Evolutionary conservation across 2,329 filamentous ascomycete genomes (phyloP), one percentile per base, ranked within the genome.

Genomic region (Hymenoscyphus linearis): DNA sequence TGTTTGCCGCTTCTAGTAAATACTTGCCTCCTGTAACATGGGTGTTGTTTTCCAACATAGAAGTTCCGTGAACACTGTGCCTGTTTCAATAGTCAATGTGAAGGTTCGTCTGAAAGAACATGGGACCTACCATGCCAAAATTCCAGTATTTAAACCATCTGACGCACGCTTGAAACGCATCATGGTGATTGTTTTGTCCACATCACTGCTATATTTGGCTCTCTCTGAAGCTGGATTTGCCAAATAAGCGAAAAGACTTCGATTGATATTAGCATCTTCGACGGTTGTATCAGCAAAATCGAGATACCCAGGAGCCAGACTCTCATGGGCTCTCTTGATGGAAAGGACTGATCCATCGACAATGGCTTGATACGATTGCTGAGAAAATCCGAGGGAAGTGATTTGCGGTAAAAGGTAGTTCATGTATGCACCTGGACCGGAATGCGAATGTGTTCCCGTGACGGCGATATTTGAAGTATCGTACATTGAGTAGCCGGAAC

Each of bases 391-490:
- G 60, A 89, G 80, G 69, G 86, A 92, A 0, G 93, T 96, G 65
- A 97, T 87, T 73, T 97, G 93, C 2, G 93, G 93, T 4, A 97
- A 80, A 12, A 97, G 81, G 73, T 97, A 97, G 75, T 97, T 98
- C 72, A 95, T 80, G 90, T 91, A 97, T 5, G 89, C 93, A 2
- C 90, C 93, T 0, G 93, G 93, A 0, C 93, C 93, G 34, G 92
- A 87, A 75, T 97, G 44, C 22, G 44, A 50, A 74, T 98, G 93
- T 0, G 93, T 97, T 60, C 92, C 93, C 0, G 91, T 96, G 22
- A 98, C 82, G 34, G 93, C 93, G 31, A 97, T 76, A 69, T 96
- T 97, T 70, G 88, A 82, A 69, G 89, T 83, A 37, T 81, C 84
- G 74, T 97, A 98, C 53, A 87, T 76, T 1, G 83, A 78, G 72